Conservation (phyloP, 345 rosid genomes). For the Salix arbutifolia region DNA sequence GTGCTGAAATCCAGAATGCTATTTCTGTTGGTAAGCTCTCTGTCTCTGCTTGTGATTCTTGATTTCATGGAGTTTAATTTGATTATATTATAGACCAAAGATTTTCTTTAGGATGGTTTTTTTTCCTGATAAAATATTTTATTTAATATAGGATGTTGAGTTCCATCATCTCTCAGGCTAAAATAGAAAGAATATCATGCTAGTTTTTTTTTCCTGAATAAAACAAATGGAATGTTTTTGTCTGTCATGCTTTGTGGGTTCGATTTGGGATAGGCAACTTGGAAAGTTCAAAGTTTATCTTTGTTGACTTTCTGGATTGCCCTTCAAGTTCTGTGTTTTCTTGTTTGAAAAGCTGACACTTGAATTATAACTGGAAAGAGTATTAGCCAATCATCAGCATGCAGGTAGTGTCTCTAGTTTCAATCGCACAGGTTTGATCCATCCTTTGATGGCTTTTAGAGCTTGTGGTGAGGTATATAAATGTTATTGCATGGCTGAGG, state of each 20-base stretch:
- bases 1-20: constrained; percentile 68
- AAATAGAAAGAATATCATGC: background rate
- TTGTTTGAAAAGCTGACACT: background rate
- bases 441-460: background rate
- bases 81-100: too few relatives aligned
- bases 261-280: too few relatives aligned
- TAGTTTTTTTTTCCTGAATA: background rate
- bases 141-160: background rate
- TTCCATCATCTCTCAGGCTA: constrained; percentile 1
- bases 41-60: background rate
- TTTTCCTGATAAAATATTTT: too few relatives aligned
- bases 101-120: too few relatives aligned
- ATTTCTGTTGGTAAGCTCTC: constrained; percentile 53
- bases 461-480: background rate
- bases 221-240: background rate
- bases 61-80: too few relatives aligned
- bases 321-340: too few relatives aligned
- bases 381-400: background rate
- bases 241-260: background rate
- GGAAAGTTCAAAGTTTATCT: too few relatives aligned
- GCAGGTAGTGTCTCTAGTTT: background rate
- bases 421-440: background rate
- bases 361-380: background rate
- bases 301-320: too few relatives aligned
- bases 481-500: background rate